Conservation (phyloP, 257 asterid genomes). For the Solanum habrochaites region DNA sequence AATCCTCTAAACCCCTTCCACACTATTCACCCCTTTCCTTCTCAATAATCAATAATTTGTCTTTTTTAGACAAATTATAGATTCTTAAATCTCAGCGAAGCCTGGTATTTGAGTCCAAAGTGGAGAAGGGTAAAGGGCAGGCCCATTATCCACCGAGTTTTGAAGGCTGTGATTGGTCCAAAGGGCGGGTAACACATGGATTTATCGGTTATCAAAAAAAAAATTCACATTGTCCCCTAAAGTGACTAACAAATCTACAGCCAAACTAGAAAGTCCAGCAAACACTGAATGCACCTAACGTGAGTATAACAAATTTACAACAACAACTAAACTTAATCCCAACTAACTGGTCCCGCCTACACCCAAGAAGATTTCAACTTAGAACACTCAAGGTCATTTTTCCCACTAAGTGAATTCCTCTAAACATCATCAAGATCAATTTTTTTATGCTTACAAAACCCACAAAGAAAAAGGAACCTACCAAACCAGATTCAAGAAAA, state of each 20-base stretch:
- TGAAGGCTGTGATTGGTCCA: too few relatives aligned
- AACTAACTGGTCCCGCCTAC: not conserved
- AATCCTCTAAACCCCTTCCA: not conserved
- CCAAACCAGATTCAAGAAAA: not conserved
- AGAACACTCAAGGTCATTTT: not conserved
- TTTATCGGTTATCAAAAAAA: not conserved
- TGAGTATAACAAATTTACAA: not conserved
- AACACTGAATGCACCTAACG: not conserved
- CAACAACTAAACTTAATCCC: not conserved
- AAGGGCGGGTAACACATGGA: too few relatives aligned
- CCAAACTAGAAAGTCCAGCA: not conserved
- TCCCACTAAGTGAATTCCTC: not conserved
- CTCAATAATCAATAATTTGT: not conserved
- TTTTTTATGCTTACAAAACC: not conserved
- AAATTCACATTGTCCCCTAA: not conserved
- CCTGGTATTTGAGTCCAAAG: too few relatives aligned
- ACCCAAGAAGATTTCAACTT: not conserved
- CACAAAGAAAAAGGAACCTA: not conserved
- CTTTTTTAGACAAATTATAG: not conserved
- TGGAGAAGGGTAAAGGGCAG: too few relatives aligned
- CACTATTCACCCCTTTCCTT: not conserved
- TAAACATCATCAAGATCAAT: not conserved
- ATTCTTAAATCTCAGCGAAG: not conserved
- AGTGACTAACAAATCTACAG: not conserved
- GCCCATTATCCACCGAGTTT: too few relatives aligned